Conservation (phyloP, 2,329 filamentous ascomycete genomes). For the Fusarium dimerum region DNA sequence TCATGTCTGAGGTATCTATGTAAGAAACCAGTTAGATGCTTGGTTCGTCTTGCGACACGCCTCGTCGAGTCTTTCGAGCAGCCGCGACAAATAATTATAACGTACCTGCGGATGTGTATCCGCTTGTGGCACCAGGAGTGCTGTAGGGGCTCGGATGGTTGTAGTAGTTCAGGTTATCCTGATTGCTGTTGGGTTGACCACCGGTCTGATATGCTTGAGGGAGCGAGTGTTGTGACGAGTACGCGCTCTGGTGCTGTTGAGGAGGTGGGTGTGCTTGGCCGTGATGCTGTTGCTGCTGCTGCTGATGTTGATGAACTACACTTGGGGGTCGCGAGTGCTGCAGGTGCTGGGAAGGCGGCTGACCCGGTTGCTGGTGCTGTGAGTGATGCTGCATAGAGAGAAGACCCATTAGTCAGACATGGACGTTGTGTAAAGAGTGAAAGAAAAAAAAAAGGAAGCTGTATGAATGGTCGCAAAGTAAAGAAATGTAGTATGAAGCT, state of each 20-base stretch:
- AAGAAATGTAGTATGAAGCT: constrained; percentile 43
- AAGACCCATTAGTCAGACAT: constrained; percentile 58
- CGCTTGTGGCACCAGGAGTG: constrained; percentile 76
- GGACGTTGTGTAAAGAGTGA: constrained; percentile 31
- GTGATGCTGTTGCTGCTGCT: constrained; percentile 54
- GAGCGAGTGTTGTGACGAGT: constrained; percentile 66
- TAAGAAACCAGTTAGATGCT: constrained; percentile 18
- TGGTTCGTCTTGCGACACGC: constrained; percentile 8
- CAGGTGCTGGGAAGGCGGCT: constrained; percentile 64
- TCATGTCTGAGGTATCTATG: constrained; percentile 64
- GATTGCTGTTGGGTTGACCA: constrained; percentile 61
- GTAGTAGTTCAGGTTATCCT: constrained; percentile 71
- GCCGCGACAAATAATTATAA: constrained; percentile 21
- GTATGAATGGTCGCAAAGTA: constrained; percentile 31
- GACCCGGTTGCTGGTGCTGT: constrained; percentile 73
- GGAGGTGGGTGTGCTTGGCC: constrained; percentile 63
- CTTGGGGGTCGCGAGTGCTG: constrained; percentile 72
- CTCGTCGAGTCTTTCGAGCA: not conserved
- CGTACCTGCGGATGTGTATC: constrained; percentile 86
- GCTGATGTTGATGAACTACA: constrained; percentile 75
- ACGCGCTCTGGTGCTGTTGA: constrained; percentile 66
- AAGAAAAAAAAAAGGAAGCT: constrained; percentile 39
- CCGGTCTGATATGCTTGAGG: constrained; percentile 69
- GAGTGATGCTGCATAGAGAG: constrained; percentile 74
- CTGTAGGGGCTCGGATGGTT: constrained; percentile 82